phyloP scores from a whole-genome alignment of 768 basidiomycete species.

The Fistulinella prunicolor region DNA sequence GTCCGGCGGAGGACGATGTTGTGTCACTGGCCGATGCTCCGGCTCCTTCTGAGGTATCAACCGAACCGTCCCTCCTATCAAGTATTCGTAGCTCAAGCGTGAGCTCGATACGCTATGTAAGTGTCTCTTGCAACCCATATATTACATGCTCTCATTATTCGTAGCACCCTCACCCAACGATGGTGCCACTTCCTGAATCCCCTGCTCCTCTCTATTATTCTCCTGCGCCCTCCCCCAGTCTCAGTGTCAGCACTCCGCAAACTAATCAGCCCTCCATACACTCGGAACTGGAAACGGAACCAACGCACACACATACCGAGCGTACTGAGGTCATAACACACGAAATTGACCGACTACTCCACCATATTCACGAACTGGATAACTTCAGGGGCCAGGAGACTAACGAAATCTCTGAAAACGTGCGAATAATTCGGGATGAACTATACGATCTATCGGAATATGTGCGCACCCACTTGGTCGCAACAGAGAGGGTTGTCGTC shows the following conservation, averaged over 20 bases:
- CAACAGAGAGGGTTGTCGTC: constrained; percentile 17
- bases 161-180: constrained; percentile 33
- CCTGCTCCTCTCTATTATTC: constrained; percentile 32
- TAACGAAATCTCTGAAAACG: constrained; percentile 59
- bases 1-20: constrained; percentile 32
- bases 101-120: constrained; percentile 33
- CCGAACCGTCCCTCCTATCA: constrained; percentile 57
- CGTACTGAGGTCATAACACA: constrained; percentile 44
- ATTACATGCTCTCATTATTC: constrained; percentile 1
- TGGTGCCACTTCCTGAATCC: constrained; percentile 25
- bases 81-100: constrained; percentile 32
- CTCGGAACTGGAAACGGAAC: constrained; percentile 43
- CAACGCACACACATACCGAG: constrained; percentile 38
- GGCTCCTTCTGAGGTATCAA: constrained; percentile 39
- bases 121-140: constrained; percentile 16
- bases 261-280: constrained; percentile 48
- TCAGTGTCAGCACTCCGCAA: constrained; percentile 50
- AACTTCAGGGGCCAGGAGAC: constrained; percentile 60
- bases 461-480: constrained; percentile 41
- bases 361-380: constrained; percentile 63
- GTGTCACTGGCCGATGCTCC: constrained; percentile 17
- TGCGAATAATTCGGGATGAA: constrained; percentile 68
- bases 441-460: constrained; percentile 60
- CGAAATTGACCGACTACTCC: constrained; percentile 49
- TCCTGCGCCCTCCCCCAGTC: constrained; percentile 42